These are phyloP conservation scores for Karstenula rhodostoma DNA, from an alignment of 2,329 filamentous ascomycete genomes.

Conservation along the genomic window DNA sequence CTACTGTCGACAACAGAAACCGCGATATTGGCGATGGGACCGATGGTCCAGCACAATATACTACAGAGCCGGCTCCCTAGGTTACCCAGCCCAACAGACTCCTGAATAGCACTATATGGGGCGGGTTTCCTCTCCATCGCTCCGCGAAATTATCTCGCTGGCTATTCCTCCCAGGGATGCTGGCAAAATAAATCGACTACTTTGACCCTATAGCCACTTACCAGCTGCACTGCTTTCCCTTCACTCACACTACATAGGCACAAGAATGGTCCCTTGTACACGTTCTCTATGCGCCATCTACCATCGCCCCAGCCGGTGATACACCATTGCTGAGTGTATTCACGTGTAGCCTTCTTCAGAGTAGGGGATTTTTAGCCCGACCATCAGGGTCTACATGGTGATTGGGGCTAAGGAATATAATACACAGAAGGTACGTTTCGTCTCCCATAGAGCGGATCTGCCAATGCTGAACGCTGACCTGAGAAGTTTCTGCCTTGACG, in stretches of 20 bases:
- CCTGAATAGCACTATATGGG: no score
- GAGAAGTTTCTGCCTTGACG: slow-evolving; percentile 23
- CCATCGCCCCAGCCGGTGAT: neutral
- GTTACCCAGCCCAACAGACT: no score
- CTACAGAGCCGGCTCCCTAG: no score
- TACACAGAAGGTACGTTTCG: slow-evolving; percentile 29
- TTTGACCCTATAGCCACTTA: neutral
- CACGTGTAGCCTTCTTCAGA: neutral
- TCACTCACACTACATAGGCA: neutral
- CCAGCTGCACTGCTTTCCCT: neutral
- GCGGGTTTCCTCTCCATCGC: no score
- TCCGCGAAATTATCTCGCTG: no score
- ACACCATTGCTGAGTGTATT: slow-evolving; percentile 1
- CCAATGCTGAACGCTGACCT: slow-evolving; percentile 38
- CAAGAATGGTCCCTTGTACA: neutral
- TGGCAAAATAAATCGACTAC: neutral
- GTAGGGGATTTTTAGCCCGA: slow-evolving; percentile 17
- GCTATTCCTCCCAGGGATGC: no score
- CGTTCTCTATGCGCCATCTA: neutral
- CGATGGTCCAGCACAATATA: neutral
- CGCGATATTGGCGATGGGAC: neutral
- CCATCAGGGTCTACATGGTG: slow-evolving; percentile 27
- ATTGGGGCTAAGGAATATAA: slow-evolving; percentile 29
- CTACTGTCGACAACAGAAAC: neutral
- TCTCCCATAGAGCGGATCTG: slow-evolving; percentile 29